Evolutionary conservation across 257 asterid species (phyloP).

Genomic region (Ehretia macrophylla): DNA sequence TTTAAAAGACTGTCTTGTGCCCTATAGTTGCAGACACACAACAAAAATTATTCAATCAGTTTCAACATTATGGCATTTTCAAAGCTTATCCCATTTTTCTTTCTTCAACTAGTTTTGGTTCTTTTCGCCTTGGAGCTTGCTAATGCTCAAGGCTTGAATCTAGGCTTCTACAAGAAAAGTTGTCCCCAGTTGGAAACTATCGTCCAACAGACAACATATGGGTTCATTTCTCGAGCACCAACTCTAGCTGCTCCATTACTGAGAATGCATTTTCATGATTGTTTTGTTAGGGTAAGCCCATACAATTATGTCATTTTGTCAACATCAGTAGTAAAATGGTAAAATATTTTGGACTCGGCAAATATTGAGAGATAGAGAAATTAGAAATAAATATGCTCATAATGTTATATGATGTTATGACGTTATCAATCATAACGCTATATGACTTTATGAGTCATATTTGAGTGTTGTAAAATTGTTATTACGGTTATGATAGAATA

Average conservation of each 20-base stretch:
- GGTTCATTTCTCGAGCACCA: constrained; percentile 25
- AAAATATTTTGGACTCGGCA: too few species aligned
- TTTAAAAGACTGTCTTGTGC: too few species aligned
- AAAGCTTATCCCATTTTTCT: background rate
- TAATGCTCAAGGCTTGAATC: constrained; percentile 20
- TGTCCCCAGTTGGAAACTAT: constrained; percentile 29
- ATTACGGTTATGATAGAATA: background rate
- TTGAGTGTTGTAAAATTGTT: background rate
- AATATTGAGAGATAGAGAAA: too few species aligned
- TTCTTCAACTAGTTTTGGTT: constrained; percentile 19
- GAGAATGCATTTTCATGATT: constrained; percentile 13
- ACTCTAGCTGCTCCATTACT: constrained; percentile 9
- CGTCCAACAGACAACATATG: constrained; percentile 14
- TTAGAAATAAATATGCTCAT: background rate
- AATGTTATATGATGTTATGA: too few species aligned
- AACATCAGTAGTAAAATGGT: too few species aligned
- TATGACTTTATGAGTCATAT: too few species aligned
- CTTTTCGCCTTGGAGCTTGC: constrained; percentile 20
- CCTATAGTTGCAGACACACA: too few species aligned
- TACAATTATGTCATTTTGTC: too few species aligned
- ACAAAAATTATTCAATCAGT: too few species aligned
- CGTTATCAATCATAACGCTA: too few species aligned
- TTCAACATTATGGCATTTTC: constrained; percentile 11
- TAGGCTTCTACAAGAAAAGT: constrained; percentile 25
- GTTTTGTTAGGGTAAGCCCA: constrained; percentile 6